Percentiles rank a stretch among this genome's conserved stretches.
phyloP scores from a whole-genome alignment of 2,329 filamentous ascomycete genomes.

The Sphaerulina vaccinii region DNA sequence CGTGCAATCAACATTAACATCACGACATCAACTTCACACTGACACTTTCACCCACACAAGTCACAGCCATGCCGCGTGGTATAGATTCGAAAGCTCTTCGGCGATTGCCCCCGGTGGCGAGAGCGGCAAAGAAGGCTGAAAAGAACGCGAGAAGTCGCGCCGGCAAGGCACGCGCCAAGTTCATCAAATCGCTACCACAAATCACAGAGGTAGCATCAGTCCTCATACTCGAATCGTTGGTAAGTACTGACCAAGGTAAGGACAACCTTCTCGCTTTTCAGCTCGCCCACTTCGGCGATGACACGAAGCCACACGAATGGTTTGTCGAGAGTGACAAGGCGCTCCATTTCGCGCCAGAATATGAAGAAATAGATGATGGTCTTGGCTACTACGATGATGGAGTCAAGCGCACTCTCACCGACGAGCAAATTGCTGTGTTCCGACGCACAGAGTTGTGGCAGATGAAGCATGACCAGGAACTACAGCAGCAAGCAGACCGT shows the following conservation, averaged over 20 bases:
- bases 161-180: conserved; percentile 19
- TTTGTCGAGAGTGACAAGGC: conserved; percentile 33
- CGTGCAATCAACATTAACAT: not conserved
- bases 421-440: conserved; percentile 88
- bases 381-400: conserved; percentile 87
- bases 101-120: not conserved
- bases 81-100: not conserved
- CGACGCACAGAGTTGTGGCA: conserved; percentile 81
- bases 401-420: conserved; percentile 82
- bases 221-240: conserved; percentile 10
- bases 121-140: conserved; percentile 5
- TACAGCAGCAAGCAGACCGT: conserved; percentile 19
- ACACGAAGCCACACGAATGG: conserved; percentile 37
- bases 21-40: not conserved
- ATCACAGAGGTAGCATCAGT: conserved; percentile 35
- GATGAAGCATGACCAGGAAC: conserved; percentile 55
- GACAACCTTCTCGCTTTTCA: conserved; percentile 47
- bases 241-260: conserved; percentile 40
- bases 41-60: not conserved
- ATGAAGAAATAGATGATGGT: conserved; percentile 54
- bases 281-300: conserved; percentile 44
- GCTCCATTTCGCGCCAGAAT: conserved; percentile 25
- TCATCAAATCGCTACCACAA: conserved; percentile 22
- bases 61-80: not conserved
- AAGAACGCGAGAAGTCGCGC: conserved; percentile 12